Base-by-base conservation (phyloP, 2,329 filamentous ascomycete genomes). In the Xylaria sp. region DNA sequence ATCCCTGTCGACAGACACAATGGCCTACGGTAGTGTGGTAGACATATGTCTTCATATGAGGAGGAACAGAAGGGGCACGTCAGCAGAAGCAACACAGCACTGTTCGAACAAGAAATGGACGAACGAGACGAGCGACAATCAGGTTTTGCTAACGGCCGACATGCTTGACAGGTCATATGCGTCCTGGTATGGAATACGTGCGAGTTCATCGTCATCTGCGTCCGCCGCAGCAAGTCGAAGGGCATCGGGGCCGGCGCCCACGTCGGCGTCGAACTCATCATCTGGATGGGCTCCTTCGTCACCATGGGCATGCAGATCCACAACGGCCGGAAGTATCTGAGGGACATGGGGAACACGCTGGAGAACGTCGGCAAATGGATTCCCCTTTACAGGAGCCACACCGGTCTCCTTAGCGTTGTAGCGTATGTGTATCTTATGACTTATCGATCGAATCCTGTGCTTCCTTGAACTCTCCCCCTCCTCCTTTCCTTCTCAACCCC, bases 191-290 rank as follows among this genome's bases (percentile, higher is more conserved):
- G 66, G 67, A 64, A 69, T 43, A 22, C 58, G 22, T 42, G 50
- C 39, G 66, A 69, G 41, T 64, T 67, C 34, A 29, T 67, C 18
- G 61, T 62, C 7, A 56, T 67, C 4, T 59, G 60, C 34, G 53
- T 53, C 16, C 64, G 63, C 5, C 56, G 56, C 19, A 62, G 61
- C 24, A 39, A 39, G 2, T 45, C 45, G 1, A 57, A 57, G 38
- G 67, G 66, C 50, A 55, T 70, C 44, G 54, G 60, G 9, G 55
- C 66, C 9, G 66, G 62, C 16, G 65, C 61, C 4, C 67, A 67
- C 17, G 65, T 69, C 38, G 63, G 59, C 46, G 39, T 65, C 11
- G 66, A 70, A 39, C 56, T 69, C 13, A 29, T 64, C 1, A 41
- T 69, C 8, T 62, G 52, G 37, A 39, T 65, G 4, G 44, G 16